Percentiles rank a stretch among this genome's conserved stretches.
Conservation (phyloP, 148 eudicot species). For the Fallopia convolvulus region DNA sequence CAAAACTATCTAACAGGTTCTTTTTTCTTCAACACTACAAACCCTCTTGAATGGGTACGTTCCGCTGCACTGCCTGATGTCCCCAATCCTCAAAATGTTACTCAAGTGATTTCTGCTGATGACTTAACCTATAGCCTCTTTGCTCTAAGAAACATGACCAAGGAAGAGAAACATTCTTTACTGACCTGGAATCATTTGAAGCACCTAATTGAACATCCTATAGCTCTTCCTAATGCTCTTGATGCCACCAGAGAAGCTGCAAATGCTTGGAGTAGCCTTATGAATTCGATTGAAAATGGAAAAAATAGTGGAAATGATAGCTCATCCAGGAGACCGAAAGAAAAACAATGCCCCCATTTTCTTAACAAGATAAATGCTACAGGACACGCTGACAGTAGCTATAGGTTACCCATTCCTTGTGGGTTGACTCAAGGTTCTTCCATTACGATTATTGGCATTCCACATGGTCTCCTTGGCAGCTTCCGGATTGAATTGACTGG, state of each 20-base stretch:
- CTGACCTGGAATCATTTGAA: slow-evolving; percentile 71
- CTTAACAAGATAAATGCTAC: slow-evolving; percentile 70
- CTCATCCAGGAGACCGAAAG: slow-evolving; percentile 40
- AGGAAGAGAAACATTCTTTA: slow-evolving; percentile 53
- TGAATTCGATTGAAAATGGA: slow-evolving; percentile 61
- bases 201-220: slow-evolving; percentile 44
- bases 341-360: slow-evolving; percentile 91
- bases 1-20: slow-evolving; percentile 39
- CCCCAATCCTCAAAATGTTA: slow-evolving; percentile 34
- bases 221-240: slow-evolving; percentile 68
- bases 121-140: slow-evolving; percentile 40
- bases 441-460: slow-evolving; percentile 80
- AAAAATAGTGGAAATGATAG: slow-evolving; percentile 51
- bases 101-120: slow-evolving; percentile 46
- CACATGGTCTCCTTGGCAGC: slow-evolving; percentile 83
- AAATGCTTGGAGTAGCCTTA: slow-evolving; percentile 72
- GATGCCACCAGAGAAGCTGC: slow-evolving; percentile 88
- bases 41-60: slow-evolving; percentile 68
- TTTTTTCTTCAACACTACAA: slow-evolving; percentile 33
- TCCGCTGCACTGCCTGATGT: slow-evolving; percentile 47
- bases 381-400: slow-evolving; percentile 44
- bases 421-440: slow-evolving; percentile 97
- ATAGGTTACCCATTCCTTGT: slow-evolving; percentile 74
- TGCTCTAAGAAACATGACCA: slow-evolving; percentile 52
- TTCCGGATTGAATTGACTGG: slow-evolving; percentile 80